Percentiles rank a stretch among this genome's conserved stretches.
Evolutionary conservation across 2,329 filamentous ascomycete genomes (phyloP).

Genomic region (Eurotiales sp.): DNA sequence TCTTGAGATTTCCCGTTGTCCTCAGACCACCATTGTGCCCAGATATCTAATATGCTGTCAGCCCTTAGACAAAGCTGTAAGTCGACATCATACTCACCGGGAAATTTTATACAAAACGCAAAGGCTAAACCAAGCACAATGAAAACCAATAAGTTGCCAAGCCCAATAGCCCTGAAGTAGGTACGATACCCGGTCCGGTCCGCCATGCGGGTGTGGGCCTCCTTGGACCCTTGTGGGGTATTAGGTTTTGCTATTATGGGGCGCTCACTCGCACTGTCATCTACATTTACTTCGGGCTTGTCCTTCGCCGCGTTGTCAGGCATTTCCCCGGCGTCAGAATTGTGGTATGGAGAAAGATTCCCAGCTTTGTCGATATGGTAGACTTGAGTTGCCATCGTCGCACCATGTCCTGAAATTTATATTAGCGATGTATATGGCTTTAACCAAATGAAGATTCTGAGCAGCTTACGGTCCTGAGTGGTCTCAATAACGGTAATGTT

Average conservation of each 20-base stretch:
- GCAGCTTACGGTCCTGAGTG: neutral
- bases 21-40: constrained; percentile 6
- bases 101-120: constrained; percentile 7
- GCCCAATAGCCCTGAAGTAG: neutral
- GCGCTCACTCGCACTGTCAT: neutral
- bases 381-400: neutral
- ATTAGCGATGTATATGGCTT: neutral
- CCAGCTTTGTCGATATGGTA: neutral
- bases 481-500: neutral
- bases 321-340: neutral
- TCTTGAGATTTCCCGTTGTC: neutral
- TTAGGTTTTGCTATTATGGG: neutral
- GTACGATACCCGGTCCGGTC: constrained; percentile 3
- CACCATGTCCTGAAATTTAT: neutral
- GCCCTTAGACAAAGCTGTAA: neutral
- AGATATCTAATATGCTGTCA: neutral
- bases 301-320: neutral
- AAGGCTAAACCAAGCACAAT: neutral
- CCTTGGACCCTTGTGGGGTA: no score
- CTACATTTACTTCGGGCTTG: neutral
- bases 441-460: neutral
- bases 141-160: neutral
- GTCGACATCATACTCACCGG: neutral
- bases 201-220: neutral
- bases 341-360: neutral